Conservation (phyloP, 2,329 filamentous ascomycete genomes). For the Phialophora chinensis region DNA sequence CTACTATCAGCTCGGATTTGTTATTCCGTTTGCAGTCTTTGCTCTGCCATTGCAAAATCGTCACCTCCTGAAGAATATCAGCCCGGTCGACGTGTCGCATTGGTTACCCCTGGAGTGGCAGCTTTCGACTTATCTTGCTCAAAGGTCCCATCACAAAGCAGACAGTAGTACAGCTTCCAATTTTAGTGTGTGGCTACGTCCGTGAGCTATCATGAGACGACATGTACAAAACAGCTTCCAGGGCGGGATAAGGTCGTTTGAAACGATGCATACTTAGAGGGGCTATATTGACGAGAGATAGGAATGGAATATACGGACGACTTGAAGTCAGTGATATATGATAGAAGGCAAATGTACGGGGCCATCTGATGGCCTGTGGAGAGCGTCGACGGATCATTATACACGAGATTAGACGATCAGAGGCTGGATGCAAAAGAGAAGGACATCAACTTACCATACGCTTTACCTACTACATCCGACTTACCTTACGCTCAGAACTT, state of each 20-base stretch:
- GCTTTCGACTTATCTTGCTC: not conserved
- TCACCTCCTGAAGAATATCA: not conserved
- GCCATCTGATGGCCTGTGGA: not conserved
- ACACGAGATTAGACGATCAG: not conserved
- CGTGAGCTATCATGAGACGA: not conserved
- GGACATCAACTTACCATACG: not conserved
- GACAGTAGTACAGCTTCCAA: not conserved
- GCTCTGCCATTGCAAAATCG: not conserved
- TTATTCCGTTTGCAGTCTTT: not conserved
- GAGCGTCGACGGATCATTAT: not conserved
- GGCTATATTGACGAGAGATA: not conserved
- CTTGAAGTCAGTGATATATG: not conserved
- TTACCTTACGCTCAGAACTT: slow-evolving; percentile 6
- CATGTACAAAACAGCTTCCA: not conserved
- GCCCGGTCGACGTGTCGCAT: not conserved
- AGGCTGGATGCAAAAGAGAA: not conserved
- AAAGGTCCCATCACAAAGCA: not conserved
- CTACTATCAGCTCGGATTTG: not conserved
- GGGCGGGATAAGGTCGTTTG: not conserved
- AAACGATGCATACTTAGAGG: not conserved
- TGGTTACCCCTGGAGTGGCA: not conserved
- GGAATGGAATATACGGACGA: not conserved
- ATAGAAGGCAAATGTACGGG: not conserved
- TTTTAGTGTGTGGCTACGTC: not conserved
- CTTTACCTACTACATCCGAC: not conserved